These are phyloP conservation scores for Aspergillus affinis DNA, from an alignment of 495 filamentous ascomycete species.

Conservation along the genomic window DNA sequence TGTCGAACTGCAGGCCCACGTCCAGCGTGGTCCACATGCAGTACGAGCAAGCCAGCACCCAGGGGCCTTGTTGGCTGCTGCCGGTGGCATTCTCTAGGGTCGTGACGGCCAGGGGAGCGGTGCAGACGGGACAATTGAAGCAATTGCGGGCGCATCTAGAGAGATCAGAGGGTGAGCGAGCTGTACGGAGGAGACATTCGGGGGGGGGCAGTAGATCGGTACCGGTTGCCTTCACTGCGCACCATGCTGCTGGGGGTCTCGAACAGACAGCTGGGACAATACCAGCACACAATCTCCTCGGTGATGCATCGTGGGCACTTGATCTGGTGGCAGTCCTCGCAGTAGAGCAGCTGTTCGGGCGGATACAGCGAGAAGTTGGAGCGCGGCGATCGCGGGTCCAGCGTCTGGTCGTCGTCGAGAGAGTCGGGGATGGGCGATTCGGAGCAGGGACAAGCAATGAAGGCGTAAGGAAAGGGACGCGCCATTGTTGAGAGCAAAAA, in stretches of 20 bases:
- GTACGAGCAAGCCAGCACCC: conserved; percentile 79
- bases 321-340: conserved; percentile 94
- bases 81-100: conserved; percentile 55
- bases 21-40: conserved; percentile 91
- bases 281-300: conserved; percentile 92
- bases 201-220: conserved; percentile 8
- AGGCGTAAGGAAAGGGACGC: conserved; percentile 80
- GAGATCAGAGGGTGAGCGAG: conserved; percentile 16
- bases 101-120: conserved; percentile 73
- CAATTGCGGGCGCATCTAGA: conserved; percentile 88
- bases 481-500: conserved; percentile 52
- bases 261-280: conserved; percentile 93
- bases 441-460: conserved; percentile 88
- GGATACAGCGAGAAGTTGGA: conserved; percentile 90
- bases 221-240: conserved; percentile 91
- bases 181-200: conserved; percentile 21
- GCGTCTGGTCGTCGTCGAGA: conserved; percentile 74
- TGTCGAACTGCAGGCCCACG: conserved; percentile 87
- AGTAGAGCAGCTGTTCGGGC: conserved; percentile 91
- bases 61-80: conserved; percentile 57
- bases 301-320: conserved; percentile 87
- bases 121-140: conserved; percentile 89
- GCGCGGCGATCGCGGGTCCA: conserved; percentile 80
- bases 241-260: conserved; percentile 89
- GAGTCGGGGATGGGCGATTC: conserved; percentile 51